Evolutionary conservation across 148 eudicot genomes (phyloP).

Genomic region (Polygonum maritimum): DNA sequence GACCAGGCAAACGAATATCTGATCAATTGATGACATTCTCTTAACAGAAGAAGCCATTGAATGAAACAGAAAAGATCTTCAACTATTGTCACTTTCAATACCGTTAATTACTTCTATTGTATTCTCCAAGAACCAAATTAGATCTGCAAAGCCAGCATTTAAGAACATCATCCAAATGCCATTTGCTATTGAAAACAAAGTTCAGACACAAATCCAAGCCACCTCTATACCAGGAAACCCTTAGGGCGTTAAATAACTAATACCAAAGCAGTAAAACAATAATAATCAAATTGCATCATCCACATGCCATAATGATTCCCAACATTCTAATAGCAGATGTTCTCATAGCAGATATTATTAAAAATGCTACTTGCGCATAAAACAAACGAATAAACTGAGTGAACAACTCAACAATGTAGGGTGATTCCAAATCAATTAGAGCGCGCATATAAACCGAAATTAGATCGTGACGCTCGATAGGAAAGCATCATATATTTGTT

Average conservation of each 20-base stretch:
- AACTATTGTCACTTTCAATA: background rate
- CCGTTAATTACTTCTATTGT: background rate
- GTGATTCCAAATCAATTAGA: background rate
- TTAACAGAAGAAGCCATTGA: conserved; percentile 15
- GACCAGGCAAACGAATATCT: conserved; percentile 2
- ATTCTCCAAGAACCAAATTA: background rate
- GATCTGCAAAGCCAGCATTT: background rate
- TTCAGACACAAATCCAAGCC: no score
- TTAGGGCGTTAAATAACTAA: background rate
- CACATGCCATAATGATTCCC: background rate
- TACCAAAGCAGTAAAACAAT: background rate
- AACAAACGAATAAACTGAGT: background rate
- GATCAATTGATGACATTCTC: conserved; percentile 2
- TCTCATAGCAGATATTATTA: background rate
- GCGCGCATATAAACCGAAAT: background rate
- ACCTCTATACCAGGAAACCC: background rate
- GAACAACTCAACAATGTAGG: background rate
- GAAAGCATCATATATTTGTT: background rate
- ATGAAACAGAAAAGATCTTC: background rate
- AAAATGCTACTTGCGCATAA: background rate
- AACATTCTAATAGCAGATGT: background rate
- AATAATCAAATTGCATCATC: background rate
- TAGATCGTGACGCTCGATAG: background rate
- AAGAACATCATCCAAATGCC: background rate
- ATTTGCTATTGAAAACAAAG: no score